Evolutionary conservation across 305 asterid genomes (phyloP), one percentile per base, ranked within the genome.

Genomic region (Stenogyne calaminthoides): DNA sequence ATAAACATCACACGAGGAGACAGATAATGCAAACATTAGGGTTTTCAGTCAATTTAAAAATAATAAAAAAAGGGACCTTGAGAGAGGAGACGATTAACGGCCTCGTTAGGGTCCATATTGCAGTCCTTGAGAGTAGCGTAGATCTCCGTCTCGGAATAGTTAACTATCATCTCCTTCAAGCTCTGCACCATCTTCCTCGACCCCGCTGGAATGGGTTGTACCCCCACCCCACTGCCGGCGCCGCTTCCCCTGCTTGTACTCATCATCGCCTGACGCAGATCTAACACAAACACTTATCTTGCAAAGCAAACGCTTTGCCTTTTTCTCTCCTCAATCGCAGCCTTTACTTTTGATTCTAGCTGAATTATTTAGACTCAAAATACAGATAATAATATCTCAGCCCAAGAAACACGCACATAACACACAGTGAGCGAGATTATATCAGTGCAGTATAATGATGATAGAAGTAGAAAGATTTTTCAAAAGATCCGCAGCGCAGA

Each of bases 31-130:
- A 47, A 78, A n/a, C 25, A 32, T 58, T 51, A 76, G 63, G 79
- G 82, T 69, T 77, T 73, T 36, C 15, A 59, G 12, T 27, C 32
- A 5, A n/a, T 27, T 56, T 58, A 2, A 55, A 55, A 18, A 42
- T 18, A 9, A 14, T 9, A 59, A 25, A 71, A 16, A 7, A 44
- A 25, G 3, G 22, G 32, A 93, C 98, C 98, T 89, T 91, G 97
- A 47, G 92, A 80, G 25, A 93, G 88, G 67, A 93, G 96, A 73
- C 96, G 89, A 84, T 82, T 89, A 57, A 91, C 92, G 51, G 98
- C 91, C 77, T 91, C 97, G 81, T 93, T 89, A 39, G 98, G 98
- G 94, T 93, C 97, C 98, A 93, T 93, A 86, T 93, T 87, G 81
- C 98, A 93, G 18, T 93, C 98, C 84, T 89, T 89, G 57, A 93